Conservation (phyloP, 495 filamentous ascomycete genomes). For the Delitschia confertaspora region DNA sequence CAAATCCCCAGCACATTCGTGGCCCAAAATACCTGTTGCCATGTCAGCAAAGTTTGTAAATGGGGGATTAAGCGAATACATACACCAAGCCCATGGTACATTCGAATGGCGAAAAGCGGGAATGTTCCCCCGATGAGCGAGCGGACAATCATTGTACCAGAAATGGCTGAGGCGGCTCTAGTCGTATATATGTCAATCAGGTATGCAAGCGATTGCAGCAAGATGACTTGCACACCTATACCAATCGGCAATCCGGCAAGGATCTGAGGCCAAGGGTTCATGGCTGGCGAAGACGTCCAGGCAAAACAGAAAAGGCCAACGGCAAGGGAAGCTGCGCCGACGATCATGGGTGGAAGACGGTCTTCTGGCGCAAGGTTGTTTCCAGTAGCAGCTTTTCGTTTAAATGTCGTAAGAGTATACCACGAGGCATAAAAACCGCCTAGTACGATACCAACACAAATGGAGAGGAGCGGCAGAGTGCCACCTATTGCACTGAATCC, state of each 20-base stretch:
- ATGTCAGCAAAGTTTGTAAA: too few species aligned
- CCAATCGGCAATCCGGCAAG: slow-evolving; percentile 28
- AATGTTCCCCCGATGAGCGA: slow-evolving; percentile 37
- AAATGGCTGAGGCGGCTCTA: slow-evolving; percentile 44
- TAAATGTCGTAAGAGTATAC: slow-evolving; percentile 26
- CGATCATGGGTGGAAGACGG: slow-evolving; percentile 24
- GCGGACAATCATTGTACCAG: slow-evolving; percentile 41
- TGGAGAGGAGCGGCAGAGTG: slow-evolving; percentile 34
- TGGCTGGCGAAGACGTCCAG: slow-evolving; percentile 28
- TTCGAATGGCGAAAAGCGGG: slow-evolving; percentile 28
- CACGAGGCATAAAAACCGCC: slow-evolving; percentile 21
- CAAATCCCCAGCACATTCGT: too few species aligned
- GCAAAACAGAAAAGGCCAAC: slow-evolving; percentile 35
- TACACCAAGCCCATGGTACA: slow-evolving; percentile 37
- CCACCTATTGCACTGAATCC: slow-evolving; percentile 31
- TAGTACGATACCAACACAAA: too few species aligned
- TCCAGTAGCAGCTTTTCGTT: slow-evolving; percentile 16
- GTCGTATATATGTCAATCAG: slow-evolving; percentile 54
- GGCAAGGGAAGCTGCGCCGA: slow-evolving; percentile 26
- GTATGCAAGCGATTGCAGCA: slow-evolving; percentile 47
- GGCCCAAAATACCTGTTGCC: too few species aligned
- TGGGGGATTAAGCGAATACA: too few species aligned
- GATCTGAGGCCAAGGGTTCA: slow-evolving; percentile 25
- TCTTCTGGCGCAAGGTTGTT: slow-evolving; percentile 24
- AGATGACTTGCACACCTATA: slow-evolving; percentile 25